A percentile compares a stretch with the other conserved stretches of the same genome.
These are phyloP conservation scores for Kokia cookei DNA, from an alignment of 441 rosid species.

Conservation along the genomic window DNA sequence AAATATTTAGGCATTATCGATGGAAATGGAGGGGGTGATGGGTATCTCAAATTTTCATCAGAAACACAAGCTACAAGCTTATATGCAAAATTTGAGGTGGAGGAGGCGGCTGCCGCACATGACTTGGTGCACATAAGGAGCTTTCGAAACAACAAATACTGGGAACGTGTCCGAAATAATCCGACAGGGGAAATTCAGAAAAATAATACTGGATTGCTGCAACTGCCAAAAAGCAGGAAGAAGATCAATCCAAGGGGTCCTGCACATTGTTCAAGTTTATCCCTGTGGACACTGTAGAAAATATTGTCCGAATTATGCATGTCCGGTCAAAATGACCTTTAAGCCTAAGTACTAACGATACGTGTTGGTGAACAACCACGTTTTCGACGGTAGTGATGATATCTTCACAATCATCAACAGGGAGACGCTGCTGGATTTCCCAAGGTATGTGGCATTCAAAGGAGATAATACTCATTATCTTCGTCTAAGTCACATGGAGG, in stretches of 20 bases:
- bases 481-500: not conserved
- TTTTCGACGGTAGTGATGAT: not conserved
- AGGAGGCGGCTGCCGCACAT: no score
- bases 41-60: not conserved
- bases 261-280: not conserved
- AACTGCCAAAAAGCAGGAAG: not conserved
- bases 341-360: not conserved
- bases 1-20: no score
- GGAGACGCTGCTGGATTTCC: not conserved
- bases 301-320: not conserved
- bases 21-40: not conserved
- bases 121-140: not conserved
- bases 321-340: not conserved
- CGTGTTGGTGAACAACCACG: not conserved
- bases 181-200: not conserved
- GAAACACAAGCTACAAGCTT: not conserved
- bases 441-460: not conserved
- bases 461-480: not conserved
- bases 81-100: not conserved
- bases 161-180: not conserved
- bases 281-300: not conserved
- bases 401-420: not conserved
- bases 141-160: not conserved
- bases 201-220: not conserved
- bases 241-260: not conserved